A percentile compares a stretch with the other conserved stretches of the same genome.
These are phyloP conservation scores for Orbilia brochopaga DNA, from an alignment of 2,329 filamentous ascomycete species.

Conservation along the genomic window DNA sequence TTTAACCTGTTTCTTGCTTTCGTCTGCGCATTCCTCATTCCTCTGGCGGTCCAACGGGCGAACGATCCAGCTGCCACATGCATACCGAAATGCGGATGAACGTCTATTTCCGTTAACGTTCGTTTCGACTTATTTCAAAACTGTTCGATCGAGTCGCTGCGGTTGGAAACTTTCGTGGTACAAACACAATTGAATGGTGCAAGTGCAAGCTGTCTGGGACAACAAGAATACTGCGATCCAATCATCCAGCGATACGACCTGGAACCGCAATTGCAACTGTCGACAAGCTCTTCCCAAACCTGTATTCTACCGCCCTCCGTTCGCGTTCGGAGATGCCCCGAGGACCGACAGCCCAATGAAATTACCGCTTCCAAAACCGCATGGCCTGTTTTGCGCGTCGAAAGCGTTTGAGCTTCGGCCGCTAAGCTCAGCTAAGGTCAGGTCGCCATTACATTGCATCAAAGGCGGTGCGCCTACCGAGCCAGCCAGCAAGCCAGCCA, in stretches of 20 bases:
- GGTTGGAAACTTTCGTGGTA: too few relatives aligned
- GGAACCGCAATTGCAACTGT: too few relatives aligned
- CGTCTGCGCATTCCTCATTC: slow-evolving; percentile 43
- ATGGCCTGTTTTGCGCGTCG: not conserved
- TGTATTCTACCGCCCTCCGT: slow-evolving; percentile 30
- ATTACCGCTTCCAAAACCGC: not conserved
- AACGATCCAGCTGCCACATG: slow-evolving; percentile 15
- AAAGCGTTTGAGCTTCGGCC: slow-evolving; percentile 6
- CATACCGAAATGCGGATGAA: slow-evolving; percentile 12
- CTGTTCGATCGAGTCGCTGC: not conserved
- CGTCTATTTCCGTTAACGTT: not conserved
- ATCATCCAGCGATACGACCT: too few relatives aligned
- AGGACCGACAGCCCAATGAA: slow-evolving; percentile 8
- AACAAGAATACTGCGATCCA: too few relatives aligned
- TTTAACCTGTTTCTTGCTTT: slow-evolving; percentile 3
- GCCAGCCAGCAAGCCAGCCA: not conserved
- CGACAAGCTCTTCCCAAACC: too few relatives aligned
- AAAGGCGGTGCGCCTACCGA: slow-evolving; percentile 9
- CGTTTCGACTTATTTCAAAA: not conserved
- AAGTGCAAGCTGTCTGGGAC: too few relatives aligned
- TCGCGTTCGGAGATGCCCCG: slow-evolving; percentile 50
- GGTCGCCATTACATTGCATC: slow-evolving; percentile 3
- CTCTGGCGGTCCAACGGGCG: slow-evolving; percentile 20
- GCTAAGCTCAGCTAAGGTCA: slow-evolving; percentile 2
- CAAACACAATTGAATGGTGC: too few relatives aligned